phyloP scores from a whole-genome alignment of 192 early-diverging fungal genomes.

The Linnemannia exigua region DNA sequence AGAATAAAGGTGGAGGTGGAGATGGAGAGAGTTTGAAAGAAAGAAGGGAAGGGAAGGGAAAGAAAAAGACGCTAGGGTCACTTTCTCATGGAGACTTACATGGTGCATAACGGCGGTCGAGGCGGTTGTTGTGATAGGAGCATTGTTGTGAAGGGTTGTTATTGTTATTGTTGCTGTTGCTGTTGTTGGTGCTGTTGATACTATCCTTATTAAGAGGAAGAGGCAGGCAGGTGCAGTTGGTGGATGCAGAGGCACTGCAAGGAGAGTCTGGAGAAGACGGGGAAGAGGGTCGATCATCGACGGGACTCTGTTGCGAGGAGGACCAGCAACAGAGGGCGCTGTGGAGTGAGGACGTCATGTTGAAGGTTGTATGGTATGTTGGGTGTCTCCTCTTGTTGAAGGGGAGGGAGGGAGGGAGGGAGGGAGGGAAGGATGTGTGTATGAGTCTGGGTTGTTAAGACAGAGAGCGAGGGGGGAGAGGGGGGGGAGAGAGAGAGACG shows the following conservation, averaged over 20 bases:
- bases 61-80: not conserved
- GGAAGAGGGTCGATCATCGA: slow-evolving; percentile 34
- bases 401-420: not conserved
- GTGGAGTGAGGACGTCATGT: slow-evolving; percentile 51
- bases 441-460: no score
- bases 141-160: not conserved
- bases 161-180: not conserved
- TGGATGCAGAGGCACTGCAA: slow-evolving; percentile 14
- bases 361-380: slow-evolving; percentile 7
- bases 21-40: not conserved
- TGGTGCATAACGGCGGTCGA: not conserved
- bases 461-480: no score
- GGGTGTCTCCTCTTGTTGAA: not conserved
- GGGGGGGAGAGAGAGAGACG: no score
- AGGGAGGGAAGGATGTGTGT: not conserved
- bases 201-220: no score
- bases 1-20: not conserved
- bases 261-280: slow-evolving; percentile 41
- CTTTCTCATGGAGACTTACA: not conserved
- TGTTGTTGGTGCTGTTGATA: not conserved
- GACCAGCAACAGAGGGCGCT: slow-evolving; percentile 53
- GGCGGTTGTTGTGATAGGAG: not conserved
- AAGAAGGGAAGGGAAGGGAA: not conserved
- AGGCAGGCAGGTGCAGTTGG: slow-evolving; percentile 20
- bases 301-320: slow-evolving; percentile 51